These are phyloP conservation scores for Starmera pachycereana DNA, from an alignment of 805 yeast species.

Conservation along the genomic window DNA sequence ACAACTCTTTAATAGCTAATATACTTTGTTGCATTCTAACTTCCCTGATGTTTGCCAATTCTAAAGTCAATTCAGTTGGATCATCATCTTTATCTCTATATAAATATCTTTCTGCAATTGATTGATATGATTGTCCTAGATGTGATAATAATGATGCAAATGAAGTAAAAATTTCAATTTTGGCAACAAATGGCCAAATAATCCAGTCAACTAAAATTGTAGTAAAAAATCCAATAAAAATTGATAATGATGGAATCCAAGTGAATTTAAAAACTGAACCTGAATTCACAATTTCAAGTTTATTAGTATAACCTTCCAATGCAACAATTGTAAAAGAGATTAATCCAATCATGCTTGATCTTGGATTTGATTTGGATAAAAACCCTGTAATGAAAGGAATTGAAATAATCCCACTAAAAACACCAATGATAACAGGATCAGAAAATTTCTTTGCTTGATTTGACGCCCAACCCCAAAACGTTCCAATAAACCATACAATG, in stretches of 20 bases:
- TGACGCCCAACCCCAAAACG: slow-evolving; percentile 39
- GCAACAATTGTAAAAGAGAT: slow-evolving; percentile 31
- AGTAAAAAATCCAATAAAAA: slow-evolving; percentile 27
- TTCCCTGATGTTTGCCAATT: slow-evolving; percentile 35
- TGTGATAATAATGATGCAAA: slow-evolving; percentile 29
- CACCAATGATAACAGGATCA: slow-evolving; percentile 28
- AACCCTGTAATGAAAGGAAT: slow-evolving; percentile 24
- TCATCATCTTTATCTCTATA: slow-evolving; percentile 37
- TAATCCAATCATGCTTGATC: slow-evolving; percentile 32
- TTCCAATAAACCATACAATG: slow-evolving; percentile 27
- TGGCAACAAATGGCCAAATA: slow-evolving; percentile 38
- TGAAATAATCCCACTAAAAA: slow-evolving; percentile 28
- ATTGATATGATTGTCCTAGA: slow-evolving; percentile 35
- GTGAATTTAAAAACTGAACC: slow-evolving; percentile 25
- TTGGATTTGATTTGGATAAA: slow-evolving; percentile 28
- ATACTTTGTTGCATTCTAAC: slow-evolving; percentile 36
- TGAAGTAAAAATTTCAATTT: slow-evolving; percentile 29
- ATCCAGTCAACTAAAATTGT: slow-evolving; percentile 33
- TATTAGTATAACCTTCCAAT: slow-evolving; percentile 16
- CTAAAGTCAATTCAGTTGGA: slow-evolving; percentile 34
- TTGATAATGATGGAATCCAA: slow-evolving; percentile 30
- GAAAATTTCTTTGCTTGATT: slow-evolving; percentile 27
- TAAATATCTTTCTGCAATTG: slow-evolving; percentile 36
- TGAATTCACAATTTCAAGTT: slow-evolving; percentile 3
- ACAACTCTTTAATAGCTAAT: slow-evolving; percentile 26